These are phyloP conservation scores for Neurospora africana DNA, from an alignment of 495 filamentous ascomycete genomes.

Conservation along the genomic window DNA sequence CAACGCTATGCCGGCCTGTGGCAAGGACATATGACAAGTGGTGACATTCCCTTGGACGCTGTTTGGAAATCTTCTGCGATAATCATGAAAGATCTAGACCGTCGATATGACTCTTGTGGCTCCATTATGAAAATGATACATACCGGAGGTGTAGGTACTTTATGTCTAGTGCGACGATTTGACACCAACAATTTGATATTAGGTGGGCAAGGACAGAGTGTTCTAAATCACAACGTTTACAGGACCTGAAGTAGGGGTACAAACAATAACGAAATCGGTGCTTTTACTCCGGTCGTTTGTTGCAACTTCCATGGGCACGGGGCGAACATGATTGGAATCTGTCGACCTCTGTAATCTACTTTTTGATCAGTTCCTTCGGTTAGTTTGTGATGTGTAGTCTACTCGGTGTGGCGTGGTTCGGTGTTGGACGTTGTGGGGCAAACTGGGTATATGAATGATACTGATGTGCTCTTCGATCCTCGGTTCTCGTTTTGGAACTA, in stretches of 20 bases:
- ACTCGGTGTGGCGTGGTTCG: background rate
- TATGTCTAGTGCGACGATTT: background rate
- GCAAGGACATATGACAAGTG: background rate
- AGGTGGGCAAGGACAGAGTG: background rate
- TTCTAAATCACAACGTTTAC: background rate
- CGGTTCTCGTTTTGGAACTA: background rate
- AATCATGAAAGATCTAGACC: background rate
- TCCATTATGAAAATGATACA: too few species aligned
- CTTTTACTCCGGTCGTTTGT: background rate
- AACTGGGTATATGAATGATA: background rate
- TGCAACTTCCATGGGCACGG: background rate
- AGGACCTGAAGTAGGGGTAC: background rate
- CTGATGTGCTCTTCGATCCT: background rate
- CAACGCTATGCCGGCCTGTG: background rate
- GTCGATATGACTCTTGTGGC: background rate
- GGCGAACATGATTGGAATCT: background rate
- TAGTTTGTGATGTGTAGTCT: background rate
- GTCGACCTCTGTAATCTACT: background rate
- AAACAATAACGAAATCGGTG: background rate
- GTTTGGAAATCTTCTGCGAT: background rate
- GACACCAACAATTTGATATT: background rate
- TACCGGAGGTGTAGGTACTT: too few species aligned
- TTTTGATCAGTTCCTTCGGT: too few species aligned
- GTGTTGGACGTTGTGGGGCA: background rate
- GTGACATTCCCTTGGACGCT: too few species aligned